A percentile compares a stretch with the other conserved stretches of the same genome.
These are phyloP conservation scores for Chernovozyma sophiae-reginae DNA, from an alignment of 1,139 yeast genomes.

Conservation along the genomic window DNA sequence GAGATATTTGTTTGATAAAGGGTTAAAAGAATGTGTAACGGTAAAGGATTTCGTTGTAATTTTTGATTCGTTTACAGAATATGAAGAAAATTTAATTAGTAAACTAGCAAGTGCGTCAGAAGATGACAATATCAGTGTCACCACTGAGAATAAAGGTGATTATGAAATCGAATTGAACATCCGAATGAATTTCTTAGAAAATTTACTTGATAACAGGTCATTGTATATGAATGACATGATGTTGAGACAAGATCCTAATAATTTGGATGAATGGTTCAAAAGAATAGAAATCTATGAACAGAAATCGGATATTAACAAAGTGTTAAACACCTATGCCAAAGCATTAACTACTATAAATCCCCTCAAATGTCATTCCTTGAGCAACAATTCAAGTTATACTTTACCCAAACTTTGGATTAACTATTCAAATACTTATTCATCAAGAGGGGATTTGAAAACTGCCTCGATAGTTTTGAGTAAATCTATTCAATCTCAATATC, in stretches of 20 bases:
- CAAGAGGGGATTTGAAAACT: slow-evolving; percentile 50
- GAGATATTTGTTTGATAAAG: slow-evolving; percentile 46
- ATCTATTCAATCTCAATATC: slow-evolving; percentile 70
- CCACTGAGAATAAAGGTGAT: too few relatives aligned
- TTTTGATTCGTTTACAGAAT: slow-evolving; percentile 61
- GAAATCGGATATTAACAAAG: slow-evolving; percentile 30
- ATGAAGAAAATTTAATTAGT: slow-evolving; percentile 51
- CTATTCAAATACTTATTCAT: slow-evolving; percentile 65
- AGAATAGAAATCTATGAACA: slow-evolving; percentile 42
- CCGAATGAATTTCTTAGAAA: slow-evolving; percentile 51
- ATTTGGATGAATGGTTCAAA: slow-evolving; percentile 65
- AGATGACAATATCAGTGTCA: slow-evolving; percentile 8
- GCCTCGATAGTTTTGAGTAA: slow-evolving; percentile 63
- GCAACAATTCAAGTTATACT: slow-evolving; percentile 21
- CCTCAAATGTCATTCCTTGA: slow-evolving; percentile 37
- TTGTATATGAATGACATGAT: slow-evolving; percentile 62
- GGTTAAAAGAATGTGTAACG: slow-evolving; percentile 43
- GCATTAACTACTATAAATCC: slow-evolving; percentile 74
- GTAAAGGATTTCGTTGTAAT: slow-evolving; percentile 61
- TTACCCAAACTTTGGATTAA: slow-evolving; percentile 62
- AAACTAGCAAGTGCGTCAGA: slow-evolving; percentile 28
- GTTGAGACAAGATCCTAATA: slow-evolving; percentile 58
- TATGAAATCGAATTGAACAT: slow-evolving; percentile 36
- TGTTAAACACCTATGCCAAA: slow-evolving; percentile 55
- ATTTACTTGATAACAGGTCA: slow-evolving; percentile 51